phyloP scores from a whole-genome alignment of 495 filamentous ascomycete species.

The Aspergillus incahuasiensis region DNA sequence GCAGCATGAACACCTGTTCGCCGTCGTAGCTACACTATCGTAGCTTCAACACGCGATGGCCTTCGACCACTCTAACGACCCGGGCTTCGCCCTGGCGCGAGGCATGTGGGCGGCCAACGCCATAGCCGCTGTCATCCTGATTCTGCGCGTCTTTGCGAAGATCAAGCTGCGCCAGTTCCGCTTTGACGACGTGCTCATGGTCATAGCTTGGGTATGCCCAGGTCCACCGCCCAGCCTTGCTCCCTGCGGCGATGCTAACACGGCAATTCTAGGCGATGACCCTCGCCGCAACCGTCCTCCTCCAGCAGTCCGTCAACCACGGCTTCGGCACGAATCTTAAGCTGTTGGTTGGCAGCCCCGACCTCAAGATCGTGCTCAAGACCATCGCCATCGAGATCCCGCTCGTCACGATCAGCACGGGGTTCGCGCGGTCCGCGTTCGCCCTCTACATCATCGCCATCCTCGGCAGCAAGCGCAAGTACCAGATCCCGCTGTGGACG shows the following conservation, averaged over 20 bases:
- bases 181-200: constrained; percentile 36
- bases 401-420: constrained; percentile 31
- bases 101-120: constrained; percentile 32
- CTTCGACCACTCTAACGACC: constrained; percentile 4
- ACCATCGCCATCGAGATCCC: constrained; percentile 30
- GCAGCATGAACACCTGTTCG: neutral
- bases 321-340: constrained; percentile 28
- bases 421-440: constrained; percentile 30
- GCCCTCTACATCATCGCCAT: constrained; percentile 31
- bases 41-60: neutral
- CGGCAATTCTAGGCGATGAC: constrained; percentile 22
- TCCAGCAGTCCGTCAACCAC: constrained; percentile 25
- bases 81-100: constrained; percentile 22
- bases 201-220: constrained; percentile 27
- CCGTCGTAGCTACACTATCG: neutral
- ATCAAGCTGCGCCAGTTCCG: constrained; percentile 32
- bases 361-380: constrained; percentile 25
- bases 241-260: neutral
- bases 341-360: neutral
- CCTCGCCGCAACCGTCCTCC: constrained; percentile 24
- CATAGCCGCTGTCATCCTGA: constrained; percentile 32
- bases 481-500: constrained; percentile 25
- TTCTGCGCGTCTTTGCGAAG: constrained; percentile 31
- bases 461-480: constrained; percentile 25
- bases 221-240: neutral